Percentiles rank a stretch among this genome's conserved stretches.
These are phyloP conservation scores for Biscogniauxia marginata DNA, from an alignment of 2,329 filamentous ascomycete species.

Conservation along the genomic window DNA sequence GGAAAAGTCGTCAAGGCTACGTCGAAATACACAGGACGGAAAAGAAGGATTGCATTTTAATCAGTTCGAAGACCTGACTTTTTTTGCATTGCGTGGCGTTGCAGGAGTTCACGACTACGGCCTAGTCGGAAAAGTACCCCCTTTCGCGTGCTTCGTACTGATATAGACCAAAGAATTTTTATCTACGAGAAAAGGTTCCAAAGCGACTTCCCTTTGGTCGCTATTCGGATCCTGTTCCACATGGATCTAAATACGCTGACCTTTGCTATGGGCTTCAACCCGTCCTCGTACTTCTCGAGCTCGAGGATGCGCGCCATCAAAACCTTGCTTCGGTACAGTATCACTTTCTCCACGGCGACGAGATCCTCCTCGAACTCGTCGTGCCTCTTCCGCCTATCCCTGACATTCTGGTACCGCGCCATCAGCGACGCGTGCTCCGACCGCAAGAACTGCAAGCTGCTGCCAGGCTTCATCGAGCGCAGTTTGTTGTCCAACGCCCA, in stretches of 20 bases:
- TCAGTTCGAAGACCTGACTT: slow-evolving; percentile 9
- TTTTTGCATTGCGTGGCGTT: slow-evolving; percentile 31
- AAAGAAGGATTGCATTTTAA: slow-evolving; percentile 75
- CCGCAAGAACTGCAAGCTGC: not conserved
- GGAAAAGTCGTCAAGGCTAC: slow-evolving; percentile 90
- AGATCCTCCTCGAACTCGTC: not conserved
- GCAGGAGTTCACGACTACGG: slow-evolving; percentile 13
- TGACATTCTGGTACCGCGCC: not conserved
- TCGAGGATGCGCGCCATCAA: slow-evolving; percentile 2
- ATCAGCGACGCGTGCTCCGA: not conserved
- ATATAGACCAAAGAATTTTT: not conserved
- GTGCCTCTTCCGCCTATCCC: not conserved
- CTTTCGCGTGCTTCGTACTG: not conserved
- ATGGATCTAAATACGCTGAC: not conserved
- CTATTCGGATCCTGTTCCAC: not conserved
- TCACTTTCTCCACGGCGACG: not conserved
- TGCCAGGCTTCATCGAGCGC: not conserved
- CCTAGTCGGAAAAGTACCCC: not conserved
- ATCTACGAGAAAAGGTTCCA: not conserved
- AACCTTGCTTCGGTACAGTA: slow-evolving; percentile 5
- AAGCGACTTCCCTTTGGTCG: not conserved
- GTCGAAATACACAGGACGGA: slow-evolving; percentile 92
- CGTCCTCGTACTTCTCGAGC: slow-evolving; percentile 1
- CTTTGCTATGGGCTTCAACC: not conserved
- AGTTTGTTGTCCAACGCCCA: slow-evolving; percentile 3